Base-by-base conservation (phyloP, 352 stramenopile genomes). In the Pythium myriotylum region DNA sequence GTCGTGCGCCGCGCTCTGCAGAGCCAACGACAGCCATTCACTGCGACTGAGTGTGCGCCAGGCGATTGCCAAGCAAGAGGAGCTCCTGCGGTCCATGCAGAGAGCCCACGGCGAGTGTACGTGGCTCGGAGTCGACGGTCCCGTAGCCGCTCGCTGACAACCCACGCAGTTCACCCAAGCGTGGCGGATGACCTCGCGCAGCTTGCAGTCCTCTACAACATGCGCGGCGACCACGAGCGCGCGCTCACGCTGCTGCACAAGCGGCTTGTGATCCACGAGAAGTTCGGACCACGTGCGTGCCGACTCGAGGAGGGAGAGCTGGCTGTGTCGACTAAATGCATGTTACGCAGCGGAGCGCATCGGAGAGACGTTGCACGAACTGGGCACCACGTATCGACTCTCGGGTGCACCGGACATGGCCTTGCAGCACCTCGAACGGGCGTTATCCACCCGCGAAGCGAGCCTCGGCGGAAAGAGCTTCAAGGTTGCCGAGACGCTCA, bases 221-320 rank as follows among this genome's bases (percentile, higher is more conserved):
- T 92, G 79, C 77, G 77, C 41, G 77, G 83, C 35, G 77, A 79
- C 32, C 71, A 84, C 65, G 79, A 85, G 39, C 77, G 87, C 60
- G 81, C 83, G 49, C 75, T 92, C 26, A 72, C 74, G 23, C 70
- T 90, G 60, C 74, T 92, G 46, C 83, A 92, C 59, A 78, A 76
- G 59, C 80, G 81, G 2, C 77, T 92, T n/a, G 83, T 92, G 27
- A 92, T 92, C 68, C 83, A 92, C 61, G 83, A 92, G 54, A 92
- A 92, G 60, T 86, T 79, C 58, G 83, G 83, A 0, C 79, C 81
- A 8, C 77, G 81, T 91, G 58, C 59, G 54, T 57, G 29, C 29
- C 24, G 24, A 7, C 14, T 26, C 29, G 9, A 10, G n/a, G 7
- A 27, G 6, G 14, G 23, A 39, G n/a, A 1, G 26, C 26, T 16